A percentile compares a stretch with the other conserved stretches of the same genome.
Evolutionary conservation across 2,329 filamentous ascomycete species (phyloP).

Genomic region (Alternaria infectoria): DNA sequence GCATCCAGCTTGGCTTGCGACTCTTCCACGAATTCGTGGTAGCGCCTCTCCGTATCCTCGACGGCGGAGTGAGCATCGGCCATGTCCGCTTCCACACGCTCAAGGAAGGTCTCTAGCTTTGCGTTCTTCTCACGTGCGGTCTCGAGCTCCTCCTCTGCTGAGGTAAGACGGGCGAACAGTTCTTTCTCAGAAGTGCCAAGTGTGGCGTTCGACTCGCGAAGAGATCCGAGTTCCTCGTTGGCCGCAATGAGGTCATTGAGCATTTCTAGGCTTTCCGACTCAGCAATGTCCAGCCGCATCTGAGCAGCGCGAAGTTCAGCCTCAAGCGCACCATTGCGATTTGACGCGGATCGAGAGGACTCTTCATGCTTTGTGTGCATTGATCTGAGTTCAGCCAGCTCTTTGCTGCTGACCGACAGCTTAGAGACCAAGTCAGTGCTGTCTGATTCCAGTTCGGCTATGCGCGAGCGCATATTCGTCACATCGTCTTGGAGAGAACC

Average conservation of each 20-base stretch:
- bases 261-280: constrained; percentile 30
- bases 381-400: constrained; percentile 18
- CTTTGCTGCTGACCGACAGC: constrained; percentile 17
- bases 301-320: constrained; percentile 23
- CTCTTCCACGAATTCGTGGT: constrained; percentile 34
- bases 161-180: constrained; percentile 31
- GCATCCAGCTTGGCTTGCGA: constrained; percentile 40
- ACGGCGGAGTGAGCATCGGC: constrained; percentile 36
- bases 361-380: constrained; percentile 19
- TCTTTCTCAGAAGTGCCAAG: constrained; percentile 40
- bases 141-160: constrained; percentile 41
- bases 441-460: constrained; percentile 24
- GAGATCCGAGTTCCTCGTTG: constrained; percentile 33
- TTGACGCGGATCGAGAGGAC: constrained; percentile 1
- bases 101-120: constrained; percentile 41
- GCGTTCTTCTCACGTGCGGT: constrained; percentile 38
- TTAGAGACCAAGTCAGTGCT: constrained; percentile 25
- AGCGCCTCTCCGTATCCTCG: constrained; percentile 37
- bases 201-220: constrained; percentile 35
- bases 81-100: constrained; percentile 40
- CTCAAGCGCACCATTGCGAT: constrained; percentile 22
- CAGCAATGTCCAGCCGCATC: constrained; percentile 30
- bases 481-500: constrained; percentile 23
- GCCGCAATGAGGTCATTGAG: constrained; percentile 24
- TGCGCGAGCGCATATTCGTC: constrained; percentile 17